These are phyloP conservation scores for Hanseniaspora uvarum DNA, from an alignment of 1,139 yeast species.

Conservation along the genomic window DNA sequence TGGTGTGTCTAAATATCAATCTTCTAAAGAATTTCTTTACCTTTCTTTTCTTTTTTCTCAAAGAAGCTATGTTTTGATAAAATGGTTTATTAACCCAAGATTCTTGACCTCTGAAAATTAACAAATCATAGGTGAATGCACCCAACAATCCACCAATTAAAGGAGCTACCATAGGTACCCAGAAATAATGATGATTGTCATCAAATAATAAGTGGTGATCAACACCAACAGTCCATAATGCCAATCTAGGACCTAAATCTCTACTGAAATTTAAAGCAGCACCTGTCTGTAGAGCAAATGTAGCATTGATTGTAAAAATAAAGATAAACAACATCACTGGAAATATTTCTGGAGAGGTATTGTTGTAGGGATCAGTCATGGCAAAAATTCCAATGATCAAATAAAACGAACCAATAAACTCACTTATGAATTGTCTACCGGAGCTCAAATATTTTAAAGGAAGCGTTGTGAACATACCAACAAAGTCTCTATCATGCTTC, in stretches of 20 bases:
- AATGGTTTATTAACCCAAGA: constrained; percentile 40
- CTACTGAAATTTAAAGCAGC: constrained; percentile 45
- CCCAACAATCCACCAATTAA: constrained; percentile 39
- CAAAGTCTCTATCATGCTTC: constrained; percentile 25
- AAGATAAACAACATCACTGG: constrained; percentile 39
- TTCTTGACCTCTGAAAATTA: constrained; percentile 42
- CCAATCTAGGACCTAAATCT: constrained; percentile 45
- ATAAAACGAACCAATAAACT: constrained; percentile 37
- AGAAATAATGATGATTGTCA: constrained; percentile 37
- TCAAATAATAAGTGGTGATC: constrained; percentile 35
- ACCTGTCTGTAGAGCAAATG: constrained; percentile 42
- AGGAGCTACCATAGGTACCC: constrained; percentile 44
- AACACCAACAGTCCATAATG: constrained; percentile 39
- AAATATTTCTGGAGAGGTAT: constrained; percentile 38
- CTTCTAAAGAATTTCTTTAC: constrained; percentile 8
- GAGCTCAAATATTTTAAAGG: constrained; percentile 36
- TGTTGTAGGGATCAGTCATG: constrained; percentile 41
- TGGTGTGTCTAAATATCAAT: background rate
- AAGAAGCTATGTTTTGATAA: constrained; percentile 9
- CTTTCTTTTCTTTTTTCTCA: constrained; percentile 10
- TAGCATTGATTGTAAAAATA: constrained; percentile 38
- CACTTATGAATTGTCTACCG: constrained; percentile 40
- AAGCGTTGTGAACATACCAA: constrained; percentile 39
- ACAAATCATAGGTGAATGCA: constrained; percentile 40
- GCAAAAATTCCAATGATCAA: constrained; percentile 40